Percentiles rank a stretch among this genome's conserved stretches.
These are phyloP conservation scores for Blastocrithidia nonstop DNA, from an alignment of 208 protist genomes.

Conservation along the genomic window DNA sequence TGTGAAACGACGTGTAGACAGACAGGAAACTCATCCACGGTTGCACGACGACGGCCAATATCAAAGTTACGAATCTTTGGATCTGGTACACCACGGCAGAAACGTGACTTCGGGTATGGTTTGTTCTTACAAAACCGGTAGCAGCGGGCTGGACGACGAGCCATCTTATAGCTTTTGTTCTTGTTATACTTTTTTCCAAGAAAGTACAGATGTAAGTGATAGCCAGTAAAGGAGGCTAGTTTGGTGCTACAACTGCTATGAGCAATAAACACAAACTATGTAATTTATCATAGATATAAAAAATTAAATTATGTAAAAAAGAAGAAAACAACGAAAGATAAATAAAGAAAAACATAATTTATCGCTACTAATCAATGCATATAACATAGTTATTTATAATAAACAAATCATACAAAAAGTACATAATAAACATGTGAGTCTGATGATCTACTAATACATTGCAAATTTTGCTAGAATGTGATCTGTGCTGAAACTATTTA, in stretches of 20 bases:
- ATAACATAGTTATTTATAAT: not conserved
- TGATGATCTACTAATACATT: too few species aligned
- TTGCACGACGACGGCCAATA: slow-evolving; percentile 93
- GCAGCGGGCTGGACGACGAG: slow-evolving; percentile 31
- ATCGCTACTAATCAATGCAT: not conserved
- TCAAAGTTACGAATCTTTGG: slow-evolving; percentile 97
- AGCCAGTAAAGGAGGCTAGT: too few species aligned
- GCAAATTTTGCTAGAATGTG: too few species aligned
- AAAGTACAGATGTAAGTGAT: too few species aligned
- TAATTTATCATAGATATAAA: too few species aligned
- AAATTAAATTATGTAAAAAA: not conserved
- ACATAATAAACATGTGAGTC: too few species aligned
- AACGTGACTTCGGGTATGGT: slow-evolving; percentile 78
- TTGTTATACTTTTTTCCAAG: too few species aligned
- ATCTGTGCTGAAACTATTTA: too few species aligned
- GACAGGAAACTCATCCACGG: slow-evolving; percentile 93
- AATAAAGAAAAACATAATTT: not conserved
- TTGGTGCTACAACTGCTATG: too few species aligned
- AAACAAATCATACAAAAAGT: slow-evolving; percentile 4
- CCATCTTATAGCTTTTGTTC: too few species aligned
- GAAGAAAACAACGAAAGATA: not conserved
- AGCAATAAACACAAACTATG: too few species aligned
- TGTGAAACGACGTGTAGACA: slow-evolving; percentile 96
- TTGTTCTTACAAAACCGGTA: slow-evolving; percentile 54
- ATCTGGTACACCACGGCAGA: slow-evolving; percentile 98